Evolutionary conservation across 2,329 filamentous ascomycete species (phyloP).

Genomic region (Fusarium albosuccineum): DNA sequence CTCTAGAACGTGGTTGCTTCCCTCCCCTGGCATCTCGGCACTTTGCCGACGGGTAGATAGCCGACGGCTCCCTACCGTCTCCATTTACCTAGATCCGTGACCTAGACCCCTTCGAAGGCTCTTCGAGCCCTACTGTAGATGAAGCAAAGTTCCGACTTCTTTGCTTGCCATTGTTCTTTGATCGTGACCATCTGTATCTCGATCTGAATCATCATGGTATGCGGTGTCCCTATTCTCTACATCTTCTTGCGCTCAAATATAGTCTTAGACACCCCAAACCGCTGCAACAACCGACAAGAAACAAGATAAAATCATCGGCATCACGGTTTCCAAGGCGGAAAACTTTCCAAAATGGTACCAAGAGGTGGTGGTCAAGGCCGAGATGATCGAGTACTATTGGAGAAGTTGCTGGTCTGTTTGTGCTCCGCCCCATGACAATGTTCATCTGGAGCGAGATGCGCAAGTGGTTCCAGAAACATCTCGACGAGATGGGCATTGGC

Average conservation of each 20-base stretch:
- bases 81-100: neutral
- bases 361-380: slow-evolving; percentile 95
- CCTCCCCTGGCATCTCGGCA: neutral
- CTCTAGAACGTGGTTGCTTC: no score
- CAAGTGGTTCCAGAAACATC: slow-evolving; percentile 77
- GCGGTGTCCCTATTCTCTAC: no score
- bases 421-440: slow-evolving; percentile 80
- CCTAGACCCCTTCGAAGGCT: no score
- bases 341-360: slow-evolving; percentile 98
- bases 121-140: no score
- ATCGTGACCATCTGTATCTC: no score
- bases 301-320: slow-evolving; percentile 81
- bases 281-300: slow-evolving; percentile 61
- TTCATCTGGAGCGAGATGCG: slow-evolving; percentile 75
- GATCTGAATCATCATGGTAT: neutral
- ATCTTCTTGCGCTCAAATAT: neutral
- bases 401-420: slow-evolving; percentile 95
- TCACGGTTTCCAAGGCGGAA: slow-evolving; percentile 84
- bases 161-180: no score
- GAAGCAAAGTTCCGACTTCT: neutral
- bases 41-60: slow-evolving; percentile 2
- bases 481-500: slow-evolving; percentile 91
- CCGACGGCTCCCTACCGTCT: neutral
- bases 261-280: neutral
- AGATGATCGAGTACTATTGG: slow-evolving; percentile 95